These are phyloP conservation scores for Gynandropsis gynandra DNA, from an alignment of 345 rosid genomes.

Conservation along the genomic window DNA sequence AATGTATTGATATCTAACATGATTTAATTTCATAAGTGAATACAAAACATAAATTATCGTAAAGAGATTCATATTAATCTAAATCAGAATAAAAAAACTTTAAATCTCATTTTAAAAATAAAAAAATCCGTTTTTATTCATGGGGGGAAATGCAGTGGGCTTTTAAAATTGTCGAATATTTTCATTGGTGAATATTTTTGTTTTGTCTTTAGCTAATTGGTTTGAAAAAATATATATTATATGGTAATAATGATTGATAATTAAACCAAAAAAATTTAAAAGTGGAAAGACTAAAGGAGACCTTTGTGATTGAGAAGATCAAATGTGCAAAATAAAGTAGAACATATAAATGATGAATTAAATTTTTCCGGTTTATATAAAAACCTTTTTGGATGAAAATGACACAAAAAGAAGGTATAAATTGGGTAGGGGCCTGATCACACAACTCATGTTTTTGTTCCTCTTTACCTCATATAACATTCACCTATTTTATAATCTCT, in stretches of 20 bases:
- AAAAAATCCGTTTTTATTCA: too few relatives aligned
- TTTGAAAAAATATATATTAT: slow-evolving; percentile 18
- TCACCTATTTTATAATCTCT: slow-evolving; percentile 26
- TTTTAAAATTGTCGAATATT: slow-evolving; percentile 12
- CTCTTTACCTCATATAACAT: slow-evolving; percentile 26
- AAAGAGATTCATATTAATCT: too few relatives aligned
- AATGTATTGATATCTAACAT: too few relatives aligned
- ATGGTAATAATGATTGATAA: slow-evolving; percentile 28
- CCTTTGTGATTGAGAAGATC: slow-evolving; percentile 17
- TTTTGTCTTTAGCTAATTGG: slow-evolving; percentile 26
- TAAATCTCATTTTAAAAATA: too few relatives aligned
- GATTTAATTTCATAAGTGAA: too few relatives aligned
- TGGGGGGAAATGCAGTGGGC: too few relatives aligned
- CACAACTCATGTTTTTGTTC: slow-evolving; percentile 28
- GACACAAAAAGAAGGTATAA: slow-evolving; percentile 25
- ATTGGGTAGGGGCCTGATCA: slow-evolving; percentile 30
- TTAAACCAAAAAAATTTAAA: slow-evolving; percentile 27
- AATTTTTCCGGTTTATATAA: slow-evolving; percentile 7
- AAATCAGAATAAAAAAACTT: too few relatives aligned
- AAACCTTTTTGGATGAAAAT: slow-evolving; percentile 25
- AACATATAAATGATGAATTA: slow-evolving; percentile 8
- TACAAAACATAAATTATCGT: too few relatives aligned
- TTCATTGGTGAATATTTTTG: slow-evolving; percentile 18
- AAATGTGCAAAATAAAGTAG: slow-evolving; percentile 17
- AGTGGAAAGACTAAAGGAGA: slow-evolving; percentile 26